A percentile compares a stretch with the other conserved stretches of the same genome.
These are phyloP conservation scores for Tilletia setariae DNA, from an alignment of 1,284 basidiomycete species.

Conservation along the genomic window DNA sequence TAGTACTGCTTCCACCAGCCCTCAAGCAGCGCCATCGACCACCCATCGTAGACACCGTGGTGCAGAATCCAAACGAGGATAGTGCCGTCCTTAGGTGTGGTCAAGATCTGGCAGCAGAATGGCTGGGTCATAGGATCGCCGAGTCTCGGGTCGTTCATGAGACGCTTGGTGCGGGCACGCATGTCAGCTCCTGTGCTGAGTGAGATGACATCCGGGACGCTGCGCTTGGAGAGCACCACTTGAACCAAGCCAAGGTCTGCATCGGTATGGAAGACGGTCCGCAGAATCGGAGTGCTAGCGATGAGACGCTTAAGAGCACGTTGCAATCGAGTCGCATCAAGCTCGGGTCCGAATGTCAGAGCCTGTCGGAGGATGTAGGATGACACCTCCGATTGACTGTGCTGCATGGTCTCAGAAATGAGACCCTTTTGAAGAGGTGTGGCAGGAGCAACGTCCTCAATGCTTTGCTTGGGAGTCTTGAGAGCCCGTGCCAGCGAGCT, in stretches of 20 bases:
- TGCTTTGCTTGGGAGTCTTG: neutral
- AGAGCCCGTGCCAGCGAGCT: neutral
- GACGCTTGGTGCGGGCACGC: neutral
- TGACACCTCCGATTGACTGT: neutral
- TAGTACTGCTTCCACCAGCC: neutral
- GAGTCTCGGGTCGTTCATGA: neutral
- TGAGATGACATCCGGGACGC: neutral
- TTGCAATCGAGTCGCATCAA: neutral
- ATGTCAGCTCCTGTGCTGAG: neutral
- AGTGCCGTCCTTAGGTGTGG: neutral
- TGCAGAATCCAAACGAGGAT: neutral
- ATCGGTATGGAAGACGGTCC: neutral
- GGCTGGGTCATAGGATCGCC: neutral
- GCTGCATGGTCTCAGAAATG: neutral
- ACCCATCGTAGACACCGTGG: slow-evolving; percentile 18
- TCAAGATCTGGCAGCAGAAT: neutral
- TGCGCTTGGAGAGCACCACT: neutral
- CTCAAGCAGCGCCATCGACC: slow-evolving; percentile 15
- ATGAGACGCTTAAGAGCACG: neutral
- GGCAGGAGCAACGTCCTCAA: neutral
- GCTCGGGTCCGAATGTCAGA: neutral
- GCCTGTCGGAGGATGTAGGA: neutral
- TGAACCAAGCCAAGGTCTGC: neutral
- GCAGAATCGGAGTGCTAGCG: neutral
- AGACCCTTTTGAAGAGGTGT: neutral